phyloP scores from a whole-genome alignment of 345 rosid species.

The Ceriops zippeliana region DNA sequence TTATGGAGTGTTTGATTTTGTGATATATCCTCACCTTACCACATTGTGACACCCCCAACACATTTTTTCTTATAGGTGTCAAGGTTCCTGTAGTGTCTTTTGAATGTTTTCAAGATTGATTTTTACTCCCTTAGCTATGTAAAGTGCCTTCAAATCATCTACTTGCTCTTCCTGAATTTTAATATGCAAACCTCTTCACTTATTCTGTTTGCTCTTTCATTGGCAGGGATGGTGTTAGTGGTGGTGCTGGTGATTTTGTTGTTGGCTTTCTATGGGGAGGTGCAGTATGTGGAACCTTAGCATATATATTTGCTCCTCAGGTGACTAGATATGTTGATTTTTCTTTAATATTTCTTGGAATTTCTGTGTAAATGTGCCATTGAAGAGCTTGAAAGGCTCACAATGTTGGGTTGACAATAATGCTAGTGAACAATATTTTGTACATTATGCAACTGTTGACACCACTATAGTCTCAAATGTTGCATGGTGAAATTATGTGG shows the following conservation, averaged over 20 bases:
- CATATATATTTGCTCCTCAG: constrained; percentile 87
- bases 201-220: neutral
- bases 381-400: neutral
- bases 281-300: constrained; percentile 73
- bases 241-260: constrained; percentile 66
- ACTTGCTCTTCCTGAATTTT: too few relatives aligned
- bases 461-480: too few relatives aligned
- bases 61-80: too few relatives aligned
- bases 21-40: too few relatives aligned
- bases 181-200: neutral
- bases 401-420: neutral
- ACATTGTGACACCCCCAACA: too few relatives aligned
- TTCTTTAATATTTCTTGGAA: constrained; percentile 5
- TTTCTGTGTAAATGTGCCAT: neutral
- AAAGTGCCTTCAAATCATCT: too few relatives aligned
- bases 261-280: constrained; percentile 91
- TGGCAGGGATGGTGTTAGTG: constrained; percentile 49
- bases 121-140: too few relatives aligned
- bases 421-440: neutral
- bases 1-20: too few relatives aligned
- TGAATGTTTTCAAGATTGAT: too few relatives aligned
- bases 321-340: constrained; percentile 30
- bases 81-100: too few relatives aligned
- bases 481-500: neutral
- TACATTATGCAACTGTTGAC: neutral